Conservation (phyloP, 2,329 filamentous ascomycete genomes). For the Nemania sp. region DNA sequence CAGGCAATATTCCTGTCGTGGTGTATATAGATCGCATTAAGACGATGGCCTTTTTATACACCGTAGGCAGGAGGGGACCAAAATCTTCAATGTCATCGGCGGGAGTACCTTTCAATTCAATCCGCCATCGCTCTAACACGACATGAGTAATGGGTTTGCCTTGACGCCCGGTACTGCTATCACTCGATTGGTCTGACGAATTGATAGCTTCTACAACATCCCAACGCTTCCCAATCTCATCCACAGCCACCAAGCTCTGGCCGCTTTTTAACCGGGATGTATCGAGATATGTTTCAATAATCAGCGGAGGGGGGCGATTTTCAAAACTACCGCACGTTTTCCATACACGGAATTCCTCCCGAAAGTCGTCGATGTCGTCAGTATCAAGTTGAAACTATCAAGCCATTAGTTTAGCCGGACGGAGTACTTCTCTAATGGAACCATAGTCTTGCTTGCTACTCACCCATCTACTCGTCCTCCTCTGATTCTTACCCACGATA, state of each 20-base stretch:
- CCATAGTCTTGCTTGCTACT: slow-evolving; percentile 33
- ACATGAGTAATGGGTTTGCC: slow-evolving; percentile 74
- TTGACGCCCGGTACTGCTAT: slow-evolving; percentile 57
- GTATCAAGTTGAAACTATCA: slow-evolving; percentile 92
- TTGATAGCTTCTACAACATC: slow-evolving; percentile 88
- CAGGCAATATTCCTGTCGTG: slow-evolving; percentile 83
- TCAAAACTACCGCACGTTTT: slow-evolving; percentile 81
- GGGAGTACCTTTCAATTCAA: slow-evolving; percentile 78
- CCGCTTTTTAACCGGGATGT: slow-evolving; percentile 81
- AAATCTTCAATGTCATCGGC: slow-evolving; percentile 67
- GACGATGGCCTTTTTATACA: slow-evolving; percentile 98
- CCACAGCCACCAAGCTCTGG: slow-evolving; percentile 87
- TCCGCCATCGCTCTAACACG: slow-evolving; percentile 89
- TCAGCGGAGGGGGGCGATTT: slow-evolving; percentile 81
- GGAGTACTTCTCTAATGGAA: not conserved
- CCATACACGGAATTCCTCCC: slow-evolving; percentile 84
- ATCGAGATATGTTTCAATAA: slow-evolving; percentile 92
- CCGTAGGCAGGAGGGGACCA: slow-evolving; percentile 77
- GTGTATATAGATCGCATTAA: slow-evolving; percentile 91
- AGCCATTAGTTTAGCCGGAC: slow-evolving; percentile 28
- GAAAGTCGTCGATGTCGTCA: slow-evolving; percentile 89
- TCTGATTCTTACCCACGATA: slow-evolving; percentile 48
- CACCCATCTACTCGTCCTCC: slow-evolving; percentile 51
- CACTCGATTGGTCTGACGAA: slow-evolving; percentile 67
- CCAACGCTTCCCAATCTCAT: slow-evolving; percentile 92